Evolutionary conservation across 441 rosid species (phyloP).

Genomic region (Raphanus hybrid): DNA sequence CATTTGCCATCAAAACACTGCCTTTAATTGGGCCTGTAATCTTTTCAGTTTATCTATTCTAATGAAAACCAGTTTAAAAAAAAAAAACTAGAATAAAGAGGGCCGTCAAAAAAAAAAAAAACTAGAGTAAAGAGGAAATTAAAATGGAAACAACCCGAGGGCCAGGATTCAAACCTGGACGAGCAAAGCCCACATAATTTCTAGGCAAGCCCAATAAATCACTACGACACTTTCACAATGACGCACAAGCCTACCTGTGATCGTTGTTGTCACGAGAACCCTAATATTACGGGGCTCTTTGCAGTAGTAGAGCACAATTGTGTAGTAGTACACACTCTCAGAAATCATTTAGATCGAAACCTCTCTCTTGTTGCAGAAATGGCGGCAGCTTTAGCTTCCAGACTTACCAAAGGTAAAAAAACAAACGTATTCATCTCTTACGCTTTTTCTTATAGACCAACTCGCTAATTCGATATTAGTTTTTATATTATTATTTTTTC

Average conservation of each 20-base stretch:
- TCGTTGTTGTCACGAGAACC: not conserved
- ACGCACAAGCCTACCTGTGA: not conserved
- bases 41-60: no score
- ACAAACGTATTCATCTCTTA: not conserved
- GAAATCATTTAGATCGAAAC: not conserved
- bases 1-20: no score
- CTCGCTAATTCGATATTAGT: not conserved
- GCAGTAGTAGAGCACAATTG: not conserved
- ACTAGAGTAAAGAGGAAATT: no score
- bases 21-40: no score
- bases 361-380: constrained; percentile 25
- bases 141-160: no score
- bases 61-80: no score
- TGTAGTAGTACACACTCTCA: constrained; percentile 7
- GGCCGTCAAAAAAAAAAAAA: no score
- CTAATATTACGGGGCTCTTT: not conserved
- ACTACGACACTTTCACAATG: not conserved
- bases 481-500: not conserved
- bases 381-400: constrained; percentile 42
- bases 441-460: not conserved
- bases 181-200: not conserved
- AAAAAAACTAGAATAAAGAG: no score
- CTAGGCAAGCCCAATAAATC: not conserved
- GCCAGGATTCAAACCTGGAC: no score
- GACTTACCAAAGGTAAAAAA: constrained; percentile 21